Evolutionary conservation across 2,329 filamentous ascomycete species (phyloP), one percentile per base, ranked within the genome.

Genomic region (Thelonectria blattea): DNA sequence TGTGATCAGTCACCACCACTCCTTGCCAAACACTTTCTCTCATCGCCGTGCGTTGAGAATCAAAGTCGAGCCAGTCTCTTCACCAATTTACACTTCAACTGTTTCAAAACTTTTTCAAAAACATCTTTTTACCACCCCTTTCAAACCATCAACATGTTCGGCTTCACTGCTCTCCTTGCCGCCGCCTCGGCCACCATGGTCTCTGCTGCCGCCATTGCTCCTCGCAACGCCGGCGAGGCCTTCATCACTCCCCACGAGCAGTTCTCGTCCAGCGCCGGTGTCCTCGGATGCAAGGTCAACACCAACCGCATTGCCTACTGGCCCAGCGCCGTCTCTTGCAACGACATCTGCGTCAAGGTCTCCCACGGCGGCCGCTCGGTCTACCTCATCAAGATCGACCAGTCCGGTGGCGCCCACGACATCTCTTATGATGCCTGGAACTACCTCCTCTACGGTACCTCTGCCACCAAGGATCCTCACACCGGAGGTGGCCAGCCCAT

Each of bases 391-490:
- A 80, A 80, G 71, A 76, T 88, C 63, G 85, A 87, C 76, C 73
- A 77, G 52, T 87, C 84, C 0, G 78, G 76, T 42, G 84, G 84
- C 50, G 85, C 84, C 53, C 72, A 85, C 72, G 85, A 88, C 73
- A 81, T 88, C 75, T 81, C 78, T 58, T 88, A 87, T 76, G 85
- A 87, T 63, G 84, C 85, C 51, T 88, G 83, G 83, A 86, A 85
- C 78, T 82, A 83, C 68, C 82, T 88, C 42, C 73, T 74, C 66
- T 83, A 79, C 34, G 84, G 84, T 64, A 68, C 78, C 61, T 76
- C 78, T 12, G 85, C 84, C 42, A 75, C 73, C 8, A 71, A 77
- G 14, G 69, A 77, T 51, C 83, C 84, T 14, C 74, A 77, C 3
- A 59, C 71, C 37, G 84, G 84, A 59, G 85, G 85, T 47, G 80